Evolutionary conservation across 352 stramenopile species (phyloP), one percentile per base, ranked within the genome.

Genomic region (Globisporangium yorkense): DNA sequence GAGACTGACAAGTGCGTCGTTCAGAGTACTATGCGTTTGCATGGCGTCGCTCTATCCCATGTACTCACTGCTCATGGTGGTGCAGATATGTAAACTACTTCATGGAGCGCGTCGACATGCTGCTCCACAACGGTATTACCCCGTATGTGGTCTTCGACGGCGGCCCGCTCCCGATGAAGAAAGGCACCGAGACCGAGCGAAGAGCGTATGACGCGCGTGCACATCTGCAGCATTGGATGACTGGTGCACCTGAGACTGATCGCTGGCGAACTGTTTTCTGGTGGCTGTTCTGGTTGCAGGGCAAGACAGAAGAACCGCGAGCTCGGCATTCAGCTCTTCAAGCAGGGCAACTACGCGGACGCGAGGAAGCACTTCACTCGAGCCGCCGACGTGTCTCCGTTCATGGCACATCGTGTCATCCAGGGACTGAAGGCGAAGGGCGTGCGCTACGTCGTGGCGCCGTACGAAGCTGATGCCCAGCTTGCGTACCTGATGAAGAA

Each of bases 381-480:
- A 45, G 81, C 79, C n/a, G 82, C 79, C 31, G 80, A 91, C 33
- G 80, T 91, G 24, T 89, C 83, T 39, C 84, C 84, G 0, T 89
- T 75, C 46, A 92, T 94, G 80, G 82, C 82, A 27, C 76, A 92
- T 61, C 74, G 78, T 48, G 72, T 94, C 46, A 89, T 92, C 41
- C 76, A 89, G 81, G 60, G 65, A 13, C 59, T 91, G 10, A 89
- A 87, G 60, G 56, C 62, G 29, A 68, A 61, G 15, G 80, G 77
- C 10, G 81, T 99, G 37, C 44, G 77, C 6, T 98, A 95, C 61
- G 67, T 99, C 5, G 96, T 99, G 4, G 96, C 96, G 9, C 96
- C 96, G 9, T 99, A 99, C 65, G 97, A 99, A 77, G 96, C 97
- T 13, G 97, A 99, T 61, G 96, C 97, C 3, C 96, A 99, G 72